Evolutionary conservation across 768 basidiomycete species (phyloP).

Genomic region (Trametes cubensis): DNA sequence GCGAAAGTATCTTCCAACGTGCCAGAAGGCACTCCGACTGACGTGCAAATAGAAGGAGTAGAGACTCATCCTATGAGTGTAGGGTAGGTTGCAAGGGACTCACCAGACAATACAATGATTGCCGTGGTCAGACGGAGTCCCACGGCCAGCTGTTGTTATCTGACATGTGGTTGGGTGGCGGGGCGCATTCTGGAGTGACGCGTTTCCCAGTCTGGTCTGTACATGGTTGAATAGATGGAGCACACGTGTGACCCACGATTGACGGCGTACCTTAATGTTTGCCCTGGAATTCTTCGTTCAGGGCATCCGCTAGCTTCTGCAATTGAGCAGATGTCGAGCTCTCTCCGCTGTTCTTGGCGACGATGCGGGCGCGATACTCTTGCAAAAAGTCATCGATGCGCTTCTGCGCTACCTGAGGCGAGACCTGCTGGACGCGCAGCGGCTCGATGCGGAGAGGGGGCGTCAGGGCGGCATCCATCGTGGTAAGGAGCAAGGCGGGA

Average conservation of each 20-base stretch:
- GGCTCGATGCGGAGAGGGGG: conserved; percentile 35
- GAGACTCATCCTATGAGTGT: conserved; percentile 1
- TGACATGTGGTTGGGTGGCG: no score
- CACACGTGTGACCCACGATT: background rate
- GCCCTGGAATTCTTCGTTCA: conserved; percentile 31
- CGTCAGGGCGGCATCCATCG: conserved; percentile 35
- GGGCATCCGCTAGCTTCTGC: conserved; percentile 38
- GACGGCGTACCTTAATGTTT: background rate
- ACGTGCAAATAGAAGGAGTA: conserved; percentile 12
- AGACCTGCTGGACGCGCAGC: conserved; percentile 27
- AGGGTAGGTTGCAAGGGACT: background rate
- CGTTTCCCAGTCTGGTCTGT: no score
- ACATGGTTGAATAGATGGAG: background rate
- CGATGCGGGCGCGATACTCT: conserved; percentile 35
- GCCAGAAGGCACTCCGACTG: conserved; percentile 15
- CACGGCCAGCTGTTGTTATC: background rate
- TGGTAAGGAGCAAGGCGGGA: background rate
- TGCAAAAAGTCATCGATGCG: conserved; percentile 35
- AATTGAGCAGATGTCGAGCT: conserved; percentile 39
- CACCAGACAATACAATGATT: no score
- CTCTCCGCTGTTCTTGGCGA: conserved; percentile 37
- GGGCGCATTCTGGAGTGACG: no score
- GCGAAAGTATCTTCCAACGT: conserved; percentile 10
- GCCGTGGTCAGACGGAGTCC: background rate
- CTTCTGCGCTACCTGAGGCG: conserved; percentile 32